phyloP scores from a whole-genome alignment of 2,329 filamentous ascomycete species.

The Juglanconis oblonga region DNA sequence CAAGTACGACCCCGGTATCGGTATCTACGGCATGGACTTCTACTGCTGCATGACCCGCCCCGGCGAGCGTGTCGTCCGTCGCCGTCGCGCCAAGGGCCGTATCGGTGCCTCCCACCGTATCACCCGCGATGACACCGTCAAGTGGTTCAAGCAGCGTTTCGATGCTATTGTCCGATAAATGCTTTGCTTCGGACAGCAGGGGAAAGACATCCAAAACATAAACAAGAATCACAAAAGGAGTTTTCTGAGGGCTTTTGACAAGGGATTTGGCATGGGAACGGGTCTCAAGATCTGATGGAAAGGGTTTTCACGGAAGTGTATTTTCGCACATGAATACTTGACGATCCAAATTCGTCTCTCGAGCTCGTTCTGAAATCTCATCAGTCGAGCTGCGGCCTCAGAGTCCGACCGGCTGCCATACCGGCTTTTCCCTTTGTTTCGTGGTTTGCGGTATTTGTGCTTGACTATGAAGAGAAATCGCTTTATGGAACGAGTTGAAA shows the following conservation, averaged over 20 bases:
- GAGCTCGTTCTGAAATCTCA: conserved; percentile 50
- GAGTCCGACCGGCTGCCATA: conserved; percentile 68
- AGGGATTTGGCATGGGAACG: conserved; percentile 22
- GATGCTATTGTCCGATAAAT: conserved; percentile 98
- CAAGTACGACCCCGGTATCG: conserved; percentile 98
- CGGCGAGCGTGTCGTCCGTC: conserved; percentile 95
- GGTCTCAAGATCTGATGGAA: conserved; percentile 23
- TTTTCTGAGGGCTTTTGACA: conserved; percentile 25
- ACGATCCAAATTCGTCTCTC: conserved; percentile 45
- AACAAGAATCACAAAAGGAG: conserved; percentile 21
- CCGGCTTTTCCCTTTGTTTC: conserved; percentile 50
- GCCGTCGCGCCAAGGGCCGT: conserved; percentile 81
- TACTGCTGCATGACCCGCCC: conserved; percentile 99
- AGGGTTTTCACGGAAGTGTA: conserved; percentile 35
- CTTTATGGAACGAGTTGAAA: too few relatives aligned
- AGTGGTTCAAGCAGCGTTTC: conserved; percentile 91
- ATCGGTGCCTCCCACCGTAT: conserved; percentile 90
- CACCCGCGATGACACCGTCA: conserved; percentile 91
- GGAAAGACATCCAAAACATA: conserved; percentile 19
- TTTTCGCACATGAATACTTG: conserved; percentile 34
- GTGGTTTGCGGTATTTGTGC: not conserved
- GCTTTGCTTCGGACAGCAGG: conserved; percentile 19
- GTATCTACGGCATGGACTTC: conserved; percentile 99
- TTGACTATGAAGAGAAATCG: too few relatives aligned
- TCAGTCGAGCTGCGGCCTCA: conserved; percentile 66